phyloP scores from a whole-genome alignment of 108 stramenopile genomes.

The Epithemia pelagica region DNA sequence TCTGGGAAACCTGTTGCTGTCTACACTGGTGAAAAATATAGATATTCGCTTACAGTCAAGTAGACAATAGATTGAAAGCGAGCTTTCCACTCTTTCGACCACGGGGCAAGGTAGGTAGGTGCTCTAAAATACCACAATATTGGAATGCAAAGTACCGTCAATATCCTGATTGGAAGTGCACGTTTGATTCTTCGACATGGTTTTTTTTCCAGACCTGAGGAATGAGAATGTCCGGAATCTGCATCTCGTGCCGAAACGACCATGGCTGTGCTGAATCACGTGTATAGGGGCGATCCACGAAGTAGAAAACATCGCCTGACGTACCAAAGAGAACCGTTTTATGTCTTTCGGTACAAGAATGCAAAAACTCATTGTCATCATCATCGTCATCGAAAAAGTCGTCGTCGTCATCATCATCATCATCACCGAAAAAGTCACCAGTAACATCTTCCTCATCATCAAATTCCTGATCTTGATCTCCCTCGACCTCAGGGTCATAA shows the following conservation, averaged over 20 bases:
- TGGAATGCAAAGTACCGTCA: too few relatives aligned
- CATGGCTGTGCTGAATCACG: slow-evolving; percentile 33
- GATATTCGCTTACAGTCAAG: too few relatives aligned
- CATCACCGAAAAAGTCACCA: neutral
- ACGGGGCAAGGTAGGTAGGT: too few relatives aligned
- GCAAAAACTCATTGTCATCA: neutral
- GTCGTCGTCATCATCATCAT: neutral
- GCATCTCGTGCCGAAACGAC: slow-evolving; percentile 74
- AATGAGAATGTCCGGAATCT: slow-evolving; percentile 59
- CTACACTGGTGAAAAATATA: too few relatives aligned
- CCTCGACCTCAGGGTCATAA: neutral
- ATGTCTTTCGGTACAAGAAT: neutral
- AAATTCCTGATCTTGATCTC: neutral
- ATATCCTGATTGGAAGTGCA: too few relatives aligned
- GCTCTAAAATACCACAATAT: too few relatives aligned
- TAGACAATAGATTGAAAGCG: too few relatives aligned
- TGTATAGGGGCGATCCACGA: slow-evolving; percentile 24
- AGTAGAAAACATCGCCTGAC: slow-evolving; percentile 38
- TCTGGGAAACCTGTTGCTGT: too few relatives aligned
- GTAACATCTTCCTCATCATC: neutral
- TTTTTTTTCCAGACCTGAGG: slow-evolving; percentile 41
- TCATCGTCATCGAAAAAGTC: neutral
- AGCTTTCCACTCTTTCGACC: too few relatives aligned
- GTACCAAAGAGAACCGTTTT: slow-evolving; percentile 22
- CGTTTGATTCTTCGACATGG: too few relatives aligned